phyloP scores from a whole-genome alignment of 1,284 basidiomycete genomes.

The Moniliella sp. region DNA sequence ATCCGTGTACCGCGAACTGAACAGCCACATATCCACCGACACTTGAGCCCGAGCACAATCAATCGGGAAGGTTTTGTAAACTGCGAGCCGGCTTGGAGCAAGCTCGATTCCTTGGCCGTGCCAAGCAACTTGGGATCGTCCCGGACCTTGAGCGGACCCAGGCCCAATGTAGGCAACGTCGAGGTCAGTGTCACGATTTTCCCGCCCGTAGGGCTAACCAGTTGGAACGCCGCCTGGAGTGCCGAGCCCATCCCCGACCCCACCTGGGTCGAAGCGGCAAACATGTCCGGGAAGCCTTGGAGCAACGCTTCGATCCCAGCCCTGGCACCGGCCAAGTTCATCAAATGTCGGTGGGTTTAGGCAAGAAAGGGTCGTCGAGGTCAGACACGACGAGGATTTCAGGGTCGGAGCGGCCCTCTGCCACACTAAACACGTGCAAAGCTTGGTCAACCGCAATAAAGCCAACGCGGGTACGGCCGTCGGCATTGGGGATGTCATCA shows the following conservation, averaged over 20 bases:
- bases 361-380: slow-evolving; percentile 85
- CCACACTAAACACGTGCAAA: slow-evolving; percentile 85
- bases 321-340: slow-evolving; percentile 72
- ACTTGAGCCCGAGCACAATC: slow-evolving; percentile 92
- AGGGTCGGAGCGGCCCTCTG: slow-evolving; percentile 57
- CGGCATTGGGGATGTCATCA: slow-evolving; percentile 83
- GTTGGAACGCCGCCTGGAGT: slow-evolving; percentile 80
- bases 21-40: slow-evolving; percentile 97
- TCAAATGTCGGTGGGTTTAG: slow-evolving; percentile 85
- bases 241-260: slow-evolving; percentile 90
- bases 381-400: slow-evolving; percentile 93
- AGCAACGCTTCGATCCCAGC: slow-evolving; percentile 62
- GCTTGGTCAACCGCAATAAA: slow-evolving; percentile 80
- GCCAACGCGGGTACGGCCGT: slow-evolving; percentile 71
- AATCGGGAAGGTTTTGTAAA: slow-evolving; percentile 99
- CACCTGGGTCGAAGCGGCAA: slow-evolving; percentile 69
- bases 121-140: slow-evolving; percentile 91
- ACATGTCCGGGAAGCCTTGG: slow-evolving; percentile 74
- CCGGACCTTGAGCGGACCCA: slow-evolving; percentile 77
- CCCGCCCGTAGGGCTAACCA: slow-evolving; percentile 79
- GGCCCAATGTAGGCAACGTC: slow-evolving; percentile 64
- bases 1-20: slow-evolving; percentile 77
- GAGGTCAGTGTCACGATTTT: slow-evolving; percentile 80
- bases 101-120: slow-evolving; percentile 53
- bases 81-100: slow-evolving; percentile 43